Conservation (phyloP, 306 rosid species). For the Ormosia semicastrata region DNA sequence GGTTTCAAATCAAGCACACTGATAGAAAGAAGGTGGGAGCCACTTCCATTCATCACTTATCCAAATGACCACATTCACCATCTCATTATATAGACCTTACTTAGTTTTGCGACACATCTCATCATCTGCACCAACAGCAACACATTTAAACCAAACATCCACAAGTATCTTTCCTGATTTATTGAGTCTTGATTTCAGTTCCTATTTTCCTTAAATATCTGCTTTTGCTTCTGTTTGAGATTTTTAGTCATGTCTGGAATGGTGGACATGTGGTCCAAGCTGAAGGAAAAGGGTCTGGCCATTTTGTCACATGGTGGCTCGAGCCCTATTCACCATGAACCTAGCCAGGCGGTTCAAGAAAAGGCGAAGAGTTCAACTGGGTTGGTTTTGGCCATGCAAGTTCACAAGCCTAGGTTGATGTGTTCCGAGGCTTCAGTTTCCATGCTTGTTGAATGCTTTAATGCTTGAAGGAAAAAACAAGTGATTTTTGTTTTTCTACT, state of each 20-base stretch:
- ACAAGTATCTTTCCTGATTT: neutral
- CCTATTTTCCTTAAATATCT: neutral
- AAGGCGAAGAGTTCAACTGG: slow-evolving; percentile 28
- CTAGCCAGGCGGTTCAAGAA: slow-evolving; percentile 14
- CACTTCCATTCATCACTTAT: neutral
- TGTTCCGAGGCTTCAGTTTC: slow-evolving; percentile 56
- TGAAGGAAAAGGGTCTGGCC: slow-evolving; percentile 42
- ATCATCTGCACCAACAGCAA: neutral
- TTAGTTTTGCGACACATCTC: neutral
- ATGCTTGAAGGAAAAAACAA: slow-evolving; percentile 32
- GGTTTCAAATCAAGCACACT: neutral
- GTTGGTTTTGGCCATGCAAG: neutral
- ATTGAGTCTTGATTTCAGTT: too few species aligned
- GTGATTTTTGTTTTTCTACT: neutral
- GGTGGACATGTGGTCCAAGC: slow-evolving; percentile 43
- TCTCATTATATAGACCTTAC: neutral
- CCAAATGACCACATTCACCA: neutral
- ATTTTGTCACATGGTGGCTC: slow-evolving; percentile 26
- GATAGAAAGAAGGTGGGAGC: neutral
- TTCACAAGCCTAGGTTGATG: slow-evolving; percentile 13
- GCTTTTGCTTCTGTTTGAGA: too few species aligned
- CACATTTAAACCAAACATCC: neutral
- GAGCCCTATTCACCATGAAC: neutral
- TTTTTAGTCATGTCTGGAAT: too few species aligned
- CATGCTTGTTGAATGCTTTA: slow-evolving; percentile 45